Evolutionary conservation across 768 basidiomycete genomes (phyloP).

Genomic region (Suillus placidus): DNA sequence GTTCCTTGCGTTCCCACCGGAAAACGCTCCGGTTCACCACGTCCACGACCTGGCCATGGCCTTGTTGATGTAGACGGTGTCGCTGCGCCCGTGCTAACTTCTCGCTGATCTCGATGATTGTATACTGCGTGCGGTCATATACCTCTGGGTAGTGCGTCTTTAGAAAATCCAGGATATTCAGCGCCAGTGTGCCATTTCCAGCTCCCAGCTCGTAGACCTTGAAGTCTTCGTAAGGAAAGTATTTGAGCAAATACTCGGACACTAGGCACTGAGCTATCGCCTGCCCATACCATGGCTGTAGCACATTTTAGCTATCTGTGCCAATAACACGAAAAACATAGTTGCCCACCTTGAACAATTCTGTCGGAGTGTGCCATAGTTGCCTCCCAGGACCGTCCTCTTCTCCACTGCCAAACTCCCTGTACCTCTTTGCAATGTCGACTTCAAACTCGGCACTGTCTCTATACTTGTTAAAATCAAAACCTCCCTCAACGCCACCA

Average conservation of each 20-base stretch:
- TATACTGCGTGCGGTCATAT: conserved; percentile 89
- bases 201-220: conserved; percentile 97
- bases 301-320: conserved; percentile 13
- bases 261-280: conserved; percentile 88
- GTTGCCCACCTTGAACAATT: conserved; percentile 83
- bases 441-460: conserved; percentile 80
- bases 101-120: conserved; percentile 92
- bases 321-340: background rate
- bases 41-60: conserved; percentile 50
- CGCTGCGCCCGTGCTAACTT: conserved; percentile 75
- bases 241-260: conserved; percentile 90
- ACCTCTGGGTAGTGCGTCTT: conserved; percentile 83
- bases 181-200: conserved; percentile 93
- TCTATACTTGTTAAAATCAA: conserved; percentile 70
- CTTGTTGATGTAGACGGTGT: conserved; percentile 55
- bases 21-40: conserved; percentile 83
- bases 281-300: conserved; percentile 91
- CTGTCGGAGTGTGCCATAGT: conserved; percentile 98
- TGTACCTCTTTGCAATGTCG: conserved; percentile 76
- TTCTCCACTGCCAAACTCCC: conserved; percentile 63
- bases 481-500: conserved; percentile 43
- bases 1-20: conserved; percentile 74
- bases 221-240: conserved; percentile 96
- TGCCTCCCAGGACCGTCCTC: conserved; percentile 78
- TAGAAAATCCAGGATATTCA: conserved; percentile 84